Conservation (phyloP, 371 early-diverging fungal genomes). For the Actinomortierella wolfii region DNA sequence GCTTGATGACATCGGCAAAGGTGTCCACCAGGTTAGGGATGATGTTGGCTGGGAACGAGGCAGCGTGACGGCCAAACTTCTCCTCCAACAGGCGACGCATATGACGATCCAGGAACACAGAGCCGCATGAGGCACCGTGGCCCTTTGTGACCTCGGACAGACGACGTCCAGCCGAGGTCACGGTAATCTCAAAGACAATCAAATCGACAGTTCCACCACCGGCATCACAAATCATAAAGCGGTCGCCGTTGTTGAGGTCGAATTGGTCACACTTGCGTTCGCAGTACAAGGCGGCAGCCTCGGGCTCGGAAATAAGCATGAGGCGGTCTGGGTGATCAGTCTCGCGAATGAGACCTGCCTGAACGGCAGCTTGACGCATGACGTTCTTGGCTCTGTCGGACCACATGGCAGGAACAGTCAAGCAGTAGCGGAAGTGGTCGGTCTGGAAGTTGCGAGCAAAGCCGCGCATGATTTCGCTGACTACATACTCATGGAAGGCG, state of each 20-base stretch:
- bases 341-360: slow-evolving; percentile 49
- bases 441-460: slow-evolving; percentile 54
- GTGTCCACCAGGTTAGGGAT: slow-evolving; percentile 61
- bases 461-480: slow-evolving; percentile 51
- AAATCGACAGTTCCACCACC: slow-evolving; percentile 69
- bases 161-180: slow-evolving; percentile 38
- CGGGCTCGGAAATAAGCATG: slow-evolving; percentile 57
- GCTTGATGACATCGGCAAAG: slow-evolving; percentile 57
- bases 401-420: slow-evolving; percentile 62
- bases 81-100: slow-evolving; percentile 58
- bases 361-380: slow-evolving; percentile 56
- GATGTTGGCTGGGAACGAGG: slow-evolving; percentile 56
- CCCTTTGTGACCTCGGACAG: slow-evolving; percentile 62
- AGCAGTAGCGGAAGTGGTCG: slow-evolving; percentile 53
- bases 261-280: slow-evolving; percentile 59
- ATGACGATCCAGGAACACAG: slow-evolving; percentile 60
- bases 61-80: slow-evolving; percentile 53
- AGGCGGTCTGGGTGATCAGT: slow-evolving; percentile 52
- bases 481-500: slow-evolving; percentile 54
- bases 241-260: slow-evolving; percentile 50
- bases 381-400: slow-evolving; percentile 55
- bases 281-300: slow-evolving; percentile 59
- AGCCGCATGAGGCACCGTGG: slow-evolving; percentile 61
- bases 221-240: slow-evolving; percentile 60
- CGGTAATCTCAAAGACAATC: slow-evolving; percentile 51